These are phyloP conservation scores for Nothophytophthora sp. DNA, from an alignment of 352 stramenopile species.

Conservation along the genomic window DNA sequence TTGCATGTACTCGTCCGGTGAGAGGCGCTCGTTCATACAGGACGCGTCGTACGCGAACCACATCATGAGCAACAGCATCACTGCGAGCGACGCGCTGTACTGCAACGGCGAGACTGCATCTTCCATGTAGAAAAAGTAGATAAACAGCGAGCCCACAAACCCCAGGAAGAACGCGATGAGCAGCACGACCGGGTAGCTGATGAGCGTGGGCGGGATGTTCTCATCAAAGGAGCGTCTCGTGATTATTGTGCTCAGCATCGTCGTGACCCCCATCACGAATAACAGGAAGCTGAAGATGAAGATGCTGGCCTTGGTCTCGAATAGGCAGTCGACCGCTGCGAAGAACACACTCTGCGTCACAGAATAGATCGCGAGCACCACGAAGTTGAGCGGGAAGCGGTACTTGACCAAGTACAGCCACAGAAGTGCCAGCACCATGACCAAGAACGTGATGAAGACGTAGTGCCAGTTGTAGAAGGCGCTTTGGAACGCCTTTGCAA, in stretches of 20 bases:
- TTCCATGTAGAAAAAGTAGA: conserved; percentile 65
- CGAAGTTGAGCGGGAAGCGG: conserved; percentile 70
- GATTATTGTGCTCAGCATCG: conserved; percentile 49
- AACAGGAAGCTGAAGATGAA: conserved; percentile 71
- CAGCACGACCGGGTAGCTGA: conserved; percentile 60
- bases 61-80: conserved; percentile 71
- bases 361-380: conserved; percentile 59
- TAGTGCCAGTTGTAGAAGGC: conserved; percentile 54
- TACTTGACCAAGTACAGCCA: conserved; percentile 82
- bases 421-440: conserved; percentile 56
- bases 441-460: conserved; percentile 48
- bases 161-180: conserved; percentile 54
- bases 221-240: conserved; percentile 40
- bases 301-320: conserved; percentile 59
- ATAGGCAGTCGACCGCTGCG: conserved; percentile 49
- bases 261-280: conserved; percentile 63
- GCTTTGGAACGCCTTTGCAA: conserved; percentile 25
- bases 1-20: conserved; percentile 83
- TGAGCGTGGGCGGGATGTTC: conserved; percentile 34
- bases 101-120: conserved; percentile 51
- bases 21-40: conserved; percentile 77
- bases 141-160: conserved; percentile 54
- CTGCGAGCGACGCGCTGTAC: conserved; percentile 52
- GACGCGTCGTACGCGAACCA: conserved; percentile 81
- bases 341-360: conserved; percentile 68